These are phyloP conservation scores for Rhizophagus sp. DNA, from an alignment of 192 early-diverging fungal species.

Conservation along the genomic window DNA sequence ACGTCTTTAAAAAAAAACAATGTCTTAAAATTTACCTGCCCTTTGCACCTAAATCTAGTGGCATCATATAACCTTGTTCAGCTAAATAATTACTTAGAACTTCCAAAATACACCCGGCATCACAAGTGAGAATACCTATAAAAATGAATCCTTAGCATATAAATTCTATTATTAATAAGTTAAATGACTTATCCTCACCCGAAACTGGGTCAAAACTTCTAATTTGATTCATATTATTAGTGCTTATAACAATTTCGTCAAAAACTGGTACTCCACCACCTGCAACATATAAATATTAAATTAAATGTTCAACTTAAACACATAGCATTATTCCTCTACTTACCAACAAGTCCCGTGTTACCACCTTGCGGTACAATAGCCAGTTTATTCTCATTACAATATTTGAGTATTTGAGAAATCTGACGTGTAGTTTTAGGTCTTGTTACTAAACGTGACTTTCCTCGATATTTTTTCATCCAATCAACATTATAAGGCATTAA, in stretches of 20 bases:
- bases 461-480: conserved; percentile 95
- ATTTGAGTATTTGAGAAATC: conserved; percentile 79
- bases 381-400: conserved; percentile 82
- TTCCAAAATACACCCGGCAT: conserved; percentile 93
- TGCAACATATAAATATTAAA: background rate
- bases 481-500: conserved; percentile 77
- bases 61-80: conserved; percentile 88
- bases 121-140: conserved; percentile 81
- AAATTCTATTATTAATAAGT: conserved; percentile 31
- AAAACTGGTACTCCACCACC: conserved; percentile 92
- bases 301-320: background rate
- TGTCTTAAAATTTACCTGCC: conserved; percentile 44
- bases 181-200: conserved; percentile 27
- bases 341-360: conserved; percentile 93
- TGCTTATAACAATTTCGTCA: conserved; percentile 90
- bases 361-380: conserved; percentile 98
- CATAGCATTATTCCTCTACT: background rate
- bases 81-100: conserved; percentile 82
- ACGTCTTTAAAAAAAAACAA: background rate
- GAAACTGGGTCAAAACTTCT: conserved; percentile 72
- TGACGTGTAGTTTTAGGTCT: conserved; percentile 85
- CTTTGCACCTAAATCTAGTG: conserved; percentile 88
- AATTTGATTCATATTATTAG: conserved; percentile 79
- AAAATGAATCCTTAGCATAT: conserved; percentile 52
- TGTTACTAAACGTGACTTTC: conserved; percentile 76